These are phyloP conservation scores for Yamadazyma nakazawae DNA, from an alignment of 805 yeast genomes.

Conservation along the genomic window DNA sequence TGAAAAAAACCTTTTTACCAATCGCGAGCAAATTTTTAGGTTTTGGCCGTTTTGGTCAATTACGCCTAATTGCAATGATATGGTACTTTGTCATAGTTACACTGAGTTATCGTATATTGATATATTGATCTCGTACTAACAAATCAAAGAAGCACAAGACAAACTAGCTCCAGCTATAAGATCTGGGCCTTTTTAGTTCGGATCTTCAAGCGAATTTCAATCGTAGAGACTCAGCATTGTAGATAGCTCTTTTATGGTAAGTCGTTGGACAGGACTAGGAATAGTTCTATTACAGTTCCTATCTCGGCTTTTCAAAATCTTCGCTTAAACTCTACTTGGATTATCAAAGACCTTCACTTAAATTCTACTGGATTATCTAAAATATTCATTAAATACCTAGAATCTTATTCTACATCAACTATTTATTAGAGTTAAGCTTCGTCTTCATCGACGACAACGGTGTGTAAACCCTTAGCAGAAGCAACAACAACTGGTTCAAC, in stretches of 20 bases:
- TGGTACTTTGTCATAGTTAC: slow-evolving; percentile 87
- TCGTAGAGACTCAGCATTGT: neutral
- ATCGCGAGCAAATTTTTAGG: slow-evolving; percentile 30
- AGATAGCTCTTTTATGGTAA: too few species aligned
- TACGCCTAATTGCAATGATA: slow-evolving; percentile 48
- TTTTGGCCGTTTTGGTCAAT: slow-evolving; percentile 53
- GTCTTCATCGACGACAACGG: slow-evolving; percentile 83
- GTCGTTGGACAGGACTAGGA: too few species aligned
- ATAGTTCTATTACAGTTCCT: too few species aligned
- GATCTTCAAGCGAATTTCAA: neutral
- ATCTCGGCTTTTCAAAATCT: too few species aligned
- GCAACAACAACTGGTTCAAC: slow-evolving; percentile 97
- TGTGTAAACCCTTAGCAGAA: slow-evolving; percentile 94
- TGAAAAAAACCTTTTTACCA: slow-evolving; percentile 36
- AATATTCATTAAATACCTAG: slow-evolving; percentile 9
- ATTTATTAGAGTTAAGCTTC: slow-evolving; percentile 39
- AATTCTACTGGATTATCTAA: slow-evolving; percentile 1
- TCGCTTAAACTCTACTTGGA: neutral
- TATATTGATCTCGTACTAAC: slow-evolving; percentile 4
- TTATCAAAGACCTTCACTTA: slow-evolving; percentile 7
- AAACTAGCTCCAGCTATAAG: neutral
- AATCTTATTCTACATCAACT: slow-evolving; percentile 18
- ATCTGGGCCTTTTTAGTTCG: neutral
- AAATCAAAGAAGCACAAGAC: neutral
- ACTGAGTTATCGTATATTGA: slow-evolving; percentile 46